A percentile compares a stretch with the other conserved stretches of the same genome.
phyloP scores from a whole-genome alignment of 768 basidiomycete species.

The Suillus fuscotomentosus region DNA sequence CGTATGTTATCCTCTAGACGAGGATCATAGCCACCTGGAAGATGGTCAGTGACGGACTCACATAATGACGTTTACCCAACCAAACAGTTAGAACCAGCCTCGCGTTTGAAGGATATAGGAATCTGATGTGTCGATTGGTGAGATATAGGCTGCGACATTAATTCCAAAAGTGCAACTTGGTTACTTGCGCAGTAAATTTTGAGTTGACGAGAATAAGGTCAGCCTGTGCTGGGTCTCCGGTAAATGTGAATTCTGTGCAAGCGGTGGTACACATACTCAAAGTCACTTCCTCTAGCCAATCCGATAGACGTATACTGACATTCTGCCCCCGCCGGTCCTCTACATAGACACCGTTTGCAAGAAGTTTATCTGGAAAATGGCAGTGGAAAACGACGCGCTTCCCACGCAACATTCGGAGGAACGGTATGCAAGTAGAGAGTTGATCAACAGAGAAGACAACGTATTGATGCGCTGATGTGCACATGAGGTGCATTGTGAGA shows the following conservation, averaged over 20 bases:
- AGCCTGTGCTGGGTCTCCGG: slow-evolving; percentile 61
- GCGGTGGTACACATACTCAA: slow-evolving; percentile 56
- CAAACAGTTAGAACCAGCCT: slow-evolving; percentile 81
- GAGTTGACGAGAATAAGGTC: slow-evolving; percentile 94
- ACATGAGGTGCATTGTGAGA: slow-evolving; percentile 65
- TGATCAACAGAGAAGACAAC: slow-evolving; percentile 96
- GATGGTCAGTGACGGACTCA: slow-evolving; percentile 5
- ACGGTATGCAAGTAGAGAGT: slow-evolving; percentile 87
- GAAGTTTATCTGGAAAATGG: slow-evolving; percentile 95
- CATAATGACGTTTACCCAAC: background rate
- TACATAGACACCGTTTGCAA: slow-evolving; percentile 65
- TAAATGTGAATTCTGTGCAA: slow-evolving; percentile 1
- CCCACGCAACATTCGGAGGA: slow-evolving; percentile 62
- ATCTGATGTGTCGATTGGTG: slow-evolving; percentile 38
- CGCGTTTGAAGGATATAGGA: slow-evolving; percentile 49
- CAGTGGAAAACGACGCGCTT: slow-evolving; percentile 96
- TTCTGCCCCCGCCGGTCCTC: slow-evolving; percentile 49
- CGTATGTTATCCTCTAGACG: slow-evolving; percentile 81
- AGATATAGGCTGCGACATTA: slow-evolving; percentile 73
- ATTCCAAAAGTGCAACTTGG: slow-evolving; percentile 81
- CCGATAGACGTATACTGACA: slow-evolving; percentile 68
- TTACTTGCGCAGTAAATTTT: slow-evolving; percentile 79
- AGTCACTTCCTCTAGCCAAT: slow-evolving; percentile 84
- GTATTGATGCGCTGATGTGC: slow-evolving; percentile 41
- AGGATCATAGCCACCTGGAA: slow-evolving; percentile 84